These are phyloP conservation scores for Exophiala dermatitidis DNA, from an alignment of 2,329 filamentous ascomycete genomes.

Conservation along the genomic window DNA sequence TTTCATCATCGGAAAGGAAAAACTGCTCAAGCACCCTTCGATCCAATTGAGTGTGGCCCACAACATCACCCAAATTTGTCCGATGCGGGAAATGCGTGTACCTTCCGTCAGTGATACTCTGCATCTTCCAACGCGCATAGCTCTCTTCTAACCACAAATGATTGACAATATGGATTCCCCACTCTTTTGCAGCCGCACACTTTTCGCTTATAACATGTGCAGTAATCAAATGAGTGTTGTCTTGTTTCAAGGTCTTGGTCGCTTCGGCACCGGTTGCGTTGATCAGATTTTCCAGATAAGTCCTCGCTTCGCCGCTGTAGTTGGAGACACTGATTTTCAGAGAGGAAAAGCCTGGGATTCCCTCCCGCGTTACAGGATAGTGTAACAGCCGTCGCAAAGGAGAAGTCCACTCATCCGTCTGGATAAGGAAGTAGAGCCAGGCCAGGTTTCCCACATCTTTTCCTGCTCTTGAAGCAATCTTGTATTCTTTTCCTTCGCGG, in stretches of 20 bases:
- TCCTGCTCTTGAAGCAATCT: conserved; percentile 63
- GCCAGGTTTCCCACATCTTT: conserved; percentile 87
- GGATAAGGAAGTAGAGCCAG: conserved; percentile 90
- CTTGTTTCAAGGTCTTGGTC: conserved; percentile 88
- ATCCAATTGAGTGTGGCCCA: conserved; percentile 81
- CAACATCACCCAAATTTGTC: conserved; percentile 87
- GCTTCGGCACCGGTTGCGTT: conserved; percentile 76
- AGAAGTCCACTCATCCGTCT: conserved; percentile 79
- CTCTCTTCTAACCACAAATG: conserved; percentile 97
- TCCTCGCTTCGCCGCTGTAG: conserved; percentile 87
- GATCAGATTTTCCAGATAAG: conserved; percentile 89
- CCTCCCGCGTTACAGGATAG: conserved; percentile 72
- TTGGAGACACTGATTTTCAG: conserved; percentile 86
- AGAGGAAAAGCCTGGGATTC: conserved; percentile 70
- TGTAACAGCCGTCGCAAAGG: conserved; percentile 77
- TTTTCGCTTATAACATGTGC: conserved; percentile 88
- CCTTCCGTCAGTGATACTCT: conserved; percentile 62
- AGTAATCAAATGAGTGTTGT: conserved; percentile 93
- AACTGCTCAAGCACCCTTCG: conserved; percentile 63
- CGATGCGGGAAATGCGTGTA: conserved; percentile 82
- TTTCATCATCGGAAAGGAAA: conserved; percentile 46
- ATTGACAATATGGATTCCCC: conserved; percentile 84
- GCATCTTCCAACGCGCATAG: conserved; percentile 78
- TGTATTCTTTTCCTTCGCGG: conserved; percentile 71
- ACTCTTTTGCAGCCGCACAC: conserved; percentile 83